phyloP scores from a whole-genome alignment of 768 basidiomycete genomes.

The Mycena maculata region DNA sequence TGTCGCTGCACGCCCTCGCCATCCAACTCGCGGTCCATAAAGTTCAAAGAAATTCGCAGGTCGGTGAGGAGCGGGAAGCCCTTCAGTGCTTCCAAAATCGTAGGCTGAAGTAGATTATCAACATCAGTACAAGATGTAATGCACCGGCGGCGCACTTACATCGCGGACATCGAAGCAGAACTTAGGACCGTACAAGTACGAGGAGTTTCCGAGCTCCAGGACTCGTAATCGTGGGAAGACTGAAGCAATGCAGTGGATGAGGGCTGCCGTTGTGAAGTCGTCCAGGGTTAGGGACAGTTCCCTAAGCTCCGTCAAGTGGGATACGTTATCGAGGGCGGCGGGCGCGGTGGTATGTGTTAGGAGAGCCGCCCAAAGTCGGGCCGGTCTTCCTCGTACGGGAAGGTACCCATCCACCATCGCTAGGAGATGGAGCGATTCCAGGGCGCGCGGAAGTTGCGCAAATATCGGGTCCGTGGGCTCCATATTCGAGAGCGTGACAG shows the following conservation, averaged over 20 bases:
- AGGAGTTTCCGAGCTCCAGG: not conserved
- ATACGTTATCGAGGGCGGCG: not conserved
- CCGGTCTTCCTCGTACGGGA: not conserved
- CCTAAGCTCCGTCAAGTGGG: slow-evolving; percentile 1
- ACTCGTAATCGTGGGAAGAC: not conserved
- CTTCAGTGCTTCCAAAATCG: slow-evolving; percentile 12
- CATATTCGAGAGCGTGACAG: slow-evolving; percentile 16
- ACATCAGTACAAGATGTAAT: not conserved
- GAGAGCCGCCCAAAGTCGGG: not conserved
- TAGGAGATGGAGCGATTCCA: slow-evolving; percentile 9
- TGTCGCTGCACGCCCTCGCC: not conserved
- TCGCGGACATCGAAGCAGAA: slow-evolving; percentile 10
- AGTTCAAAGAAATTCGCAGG: slow-evolving; percentile 14
- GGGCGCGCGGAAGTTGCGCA: slow-evolving; percentile 7
- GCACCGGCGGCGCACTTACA: not conserved
- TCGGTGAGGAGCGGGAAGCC: slow-evolving; percentile 8
- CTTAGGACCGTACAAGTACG: not conserved
- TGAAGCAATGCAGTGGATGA: slow-evolving; percentile 8
- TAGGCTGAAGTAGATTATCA: not conserved
- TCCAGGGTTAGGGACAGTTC: slow-evolving; percentile 11
- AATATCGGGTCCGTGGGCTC: too few species aligned
- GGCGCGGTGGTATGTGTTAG: slow-evolving; percentile 1
- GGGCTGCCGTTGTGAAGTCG: not conserved
- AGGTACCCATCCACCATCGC: slow-evolving; percentile 4
- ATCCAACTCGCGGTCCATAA: not conserved